These are phyloP conservation scores for Orychophragmus violaceus DNA, from an alignment of 345 rosid species.

Conservation along the genomic window DNA sequence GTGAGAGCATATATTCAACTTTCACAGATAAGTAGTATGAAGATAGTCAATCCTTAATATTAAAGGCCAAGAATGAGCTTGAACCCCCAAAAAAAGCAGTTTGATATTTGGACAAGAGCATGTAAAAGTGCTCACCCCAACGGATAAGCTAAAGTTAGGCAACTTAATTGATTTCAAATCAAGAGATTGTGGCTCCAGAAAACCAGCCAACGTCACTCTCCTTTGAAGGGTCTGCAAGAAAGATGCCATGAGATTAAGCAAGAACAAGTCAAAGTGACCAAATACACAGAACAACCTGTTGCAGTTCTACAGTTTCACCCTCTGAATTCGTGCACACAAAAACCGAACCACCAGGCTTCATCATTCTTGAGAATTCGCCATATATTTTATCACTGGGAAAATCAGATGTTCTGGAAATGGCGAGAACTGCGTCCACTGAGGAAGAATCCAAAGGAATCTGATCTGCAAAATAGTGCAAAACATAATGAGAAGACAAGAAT, in stretches of 20 bases:
- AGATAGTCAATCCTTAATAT: background rate
- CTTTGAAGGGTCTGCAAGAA: conserved; percentile 52
- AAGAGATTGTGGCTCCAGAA: conserved; percentile 46
- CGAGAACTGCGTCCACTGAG: conserved; percentile 44
- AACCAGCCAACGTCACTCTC: conserved; percentile 65
- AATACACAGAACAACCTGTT: conserved; percentile 33
- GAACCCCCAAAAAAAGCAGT: background rate
- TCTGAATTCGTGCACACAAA: conserved; percentile 37
- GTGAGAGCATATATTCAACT: background rate
- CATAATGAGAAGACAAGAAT: background rate
- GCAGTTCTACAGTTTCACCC: conserved; percentile 30
- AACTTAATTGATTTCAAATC: conserved; percentile 37
- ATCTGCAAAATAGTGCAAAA: conserved; percentile 35
- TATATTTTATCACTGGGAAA: conserved; percentile 47
- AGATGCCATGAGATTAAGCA: background rate
- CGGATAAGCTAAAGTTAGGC: conserved; percentile 25
- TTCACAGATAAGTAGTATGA: background rate
- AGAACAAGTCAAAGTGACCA: background rate
- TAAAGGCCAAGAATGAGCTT: background rate
- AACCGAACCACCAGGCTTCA: conserved; percentile 69
- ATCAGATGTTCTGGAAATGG: conserved; percentile 41
- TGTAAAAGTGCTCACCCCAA: conserved; percentile 45
- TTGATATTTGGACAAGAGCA: background rate
- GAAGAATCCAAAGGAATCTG: conserved; percentile 61
- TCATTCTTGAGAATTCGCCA: conserved; percentile 53